Conservation (phyloP, 176 grass and related monocot genomes). For the Alloteropsis semialata region DNA sequence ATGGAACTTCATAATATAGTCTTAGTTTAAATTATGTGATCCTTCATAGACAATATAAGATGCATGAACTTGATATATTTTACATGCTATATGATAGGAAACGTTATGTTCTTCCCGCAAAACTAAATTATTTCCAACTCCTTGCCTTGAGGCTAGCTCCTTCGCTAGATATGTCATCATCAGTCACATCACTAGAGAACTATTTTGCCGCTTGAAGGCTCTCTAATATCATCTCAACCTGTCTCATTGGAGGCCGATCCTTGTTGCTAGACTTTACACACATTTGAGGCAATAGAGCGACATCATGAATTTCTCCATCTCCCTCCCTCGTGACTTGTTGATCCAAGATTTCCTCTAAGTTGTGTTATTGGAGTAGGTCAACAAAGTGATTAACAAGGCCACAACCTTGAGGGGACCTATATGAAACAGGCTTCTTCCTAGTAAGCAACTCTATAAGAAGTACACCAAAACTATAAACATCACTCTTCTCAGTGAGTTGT, state of each 20-base stretch:
- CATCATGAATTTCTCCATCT: background rate
- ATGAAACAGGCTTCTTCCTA: background rate
- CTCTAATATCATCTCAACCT: background rate
- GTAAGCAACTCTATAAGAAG: background rate
- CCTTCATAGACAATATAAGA: no score
- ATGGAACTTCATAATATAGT: no score
- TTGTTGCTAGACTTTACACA: background rate
- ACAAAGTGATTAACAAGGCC: background rate
- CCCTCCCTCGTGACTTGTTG: background rate
- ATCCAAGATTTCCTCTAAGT: background rate
- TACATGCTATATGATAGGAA: no score
- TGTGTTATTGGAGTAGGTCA: background rate
- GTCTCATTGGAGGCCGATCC: background rate
- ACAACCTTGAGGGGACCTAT: background rate
- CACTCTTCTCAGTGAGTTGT: background rate
- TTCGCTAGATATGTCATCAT: background rate
- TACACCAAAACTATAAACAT: background rate
- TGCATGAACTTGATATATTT: no score
- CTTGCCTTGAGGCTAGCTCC: no score
- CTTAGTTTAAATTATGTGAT: no score
- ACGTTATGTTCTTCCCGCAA: no score
- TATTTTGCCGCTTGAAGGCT: background rate
- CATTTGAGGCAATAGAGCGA: background rate
- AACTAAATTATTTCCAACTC: no score
- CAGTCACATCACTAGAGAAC: background rate